Conservation (phyloP, 2,329 filamentous ascomycete genomes). For the Epichloe sylvatica region DNA sequence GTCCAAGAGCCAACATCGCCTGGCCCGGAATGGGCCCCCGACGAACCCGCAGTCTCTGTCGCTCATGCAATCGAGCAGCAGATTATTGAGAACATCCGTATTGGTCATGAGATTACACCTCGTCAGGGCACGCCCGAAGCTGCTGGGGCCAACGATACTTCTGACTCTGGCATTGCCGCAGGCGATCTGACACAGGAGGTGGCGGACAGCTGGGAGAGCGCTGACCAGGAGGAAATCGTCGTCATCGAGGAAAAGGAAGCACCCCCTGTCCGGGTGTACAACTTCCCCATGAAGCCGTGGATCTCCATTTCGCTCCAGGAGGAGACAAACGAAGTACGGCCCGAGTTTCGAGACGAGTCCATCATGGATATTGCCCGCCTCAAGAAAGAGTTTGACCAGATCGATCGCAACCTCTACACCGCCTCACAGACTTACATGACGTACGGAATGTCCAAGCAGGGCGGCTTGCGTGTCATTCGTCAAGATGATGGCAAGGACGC, state of each 20-base stretch:
- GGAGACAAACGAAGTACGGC: slow-evolving; percentile 38
- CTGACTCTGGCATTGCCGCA: slow-evolving; percentile 32
- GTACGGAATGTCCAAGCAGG: slow-evolving; percentile 86
- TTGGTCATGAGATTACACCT: slow-evolving; percentile 38
- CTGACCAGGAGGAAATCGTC: slow-evolving; percentile 55
- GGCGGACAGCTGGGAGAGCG: slow-evolving; percentile 86
- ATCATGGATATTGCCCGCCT: slow-evolving; percentile 87
- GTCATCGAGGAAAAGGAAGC: slow-evolving; percentile 53
- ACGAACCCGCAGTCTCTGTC: background rate
- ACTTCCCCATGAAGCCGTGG: slow-evolving; percentile 94
- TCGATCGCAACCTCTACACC: slow-evolving; percentile 83
- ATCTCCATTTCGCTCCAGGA: slow-evolving; percentile 69
- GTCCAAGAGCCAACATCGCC: slow-evolving; percentile 21
- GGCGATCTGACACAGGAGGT: slow-evolving; percentile 46
- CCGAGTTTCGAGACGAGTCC: slow-evolving; percentile 59
- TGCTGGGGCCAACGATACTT: slow-evolving; percentile 30
- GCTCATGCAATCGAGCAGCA: slow-evolving; percentile 9
- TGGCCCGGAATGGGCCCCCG: background rate
- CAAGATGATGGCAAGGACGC: slow-evolving; percentile 88
- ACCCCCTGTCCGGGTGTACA: slow-evolving; percentile 67
- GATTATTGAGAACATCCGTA: slow-evolving; percentile 25
- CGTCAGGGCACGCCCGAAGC: slow-evolving; percentile 28
- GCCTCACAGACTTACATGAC: slow-evolving; percentile 85
- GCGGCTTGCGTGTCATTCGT: slow-evolving; percentile 81
- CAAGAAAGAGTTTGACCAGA: slow-evolving; percentile 96